phyloP scores from a whole-genome alignment of 352 stramenopile species.

The Plasmopara viticola region DNA sequence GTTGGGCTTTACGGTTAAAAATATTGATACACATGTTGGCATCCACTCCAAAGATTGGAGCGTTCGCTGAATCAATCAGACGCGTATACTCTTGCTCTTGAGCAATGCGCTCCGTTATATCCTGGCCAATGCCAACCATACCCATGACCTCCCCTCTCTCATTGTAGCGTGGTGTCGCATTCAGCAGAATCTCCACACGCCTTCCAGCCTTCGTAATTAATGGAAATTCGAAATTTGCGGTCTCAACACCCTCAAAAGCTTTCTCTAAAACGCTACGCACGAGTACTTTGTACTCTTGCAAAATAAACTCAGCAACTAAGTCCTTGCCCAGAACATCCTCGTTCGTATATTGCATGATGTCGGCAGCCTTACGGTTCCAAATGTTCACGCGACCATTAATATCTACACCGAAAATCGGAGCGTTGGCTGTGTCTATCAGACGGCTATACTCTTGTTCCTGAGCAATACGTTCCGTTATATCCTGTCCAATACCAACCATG shows the following conservation, averaged over 20 bases:
- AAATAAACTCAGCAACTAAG: slow-evolving; percentile 47
- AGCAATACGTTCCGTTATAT: too few relatives aligned
- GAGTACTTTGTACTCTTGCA: slow-evolving; percentile 35
- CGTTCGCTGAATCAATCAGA: slow-evolving; percentile 73
- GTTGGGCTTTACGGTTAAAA: slow-evolving; percentile 60
- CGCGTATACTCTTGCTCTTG: slow-evolving; percentile 2
- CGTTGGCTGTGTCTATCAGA: slow-evolving; percentile 45
- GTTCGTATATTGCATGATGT: slow-evolving; percentile 44
- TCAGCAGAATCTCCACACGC: too few relatives aligned
- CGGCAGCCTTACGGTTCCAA: slow-evolving; percentile 49
- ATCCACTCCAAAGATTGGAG: slow-evolving; percentile 84
- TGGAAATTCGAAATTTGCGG: slow-evolving; percentile 8
- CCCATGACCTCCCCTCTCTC: too few relatives aligned
- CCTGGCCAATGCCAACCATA: too few relatives aligned
- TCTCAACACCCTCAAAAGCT: slow-evolving; percentile 37
- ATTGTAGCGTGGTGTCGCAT: too few relatives aligned
- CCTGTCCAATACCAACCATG: too few relatives aligned
- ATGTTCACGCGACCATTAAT: slow-evolving; percentile 32
- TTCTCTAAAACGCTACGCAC: slow-evolving; percentile 36
- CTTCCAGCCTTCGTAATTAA: too few relatives aligned
- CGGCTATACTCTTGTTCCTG: too few relatives aligned
- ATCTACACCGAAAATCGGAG: slow-evolving; percentile 69
- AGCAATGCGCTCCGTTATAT: too few relatives aligned
- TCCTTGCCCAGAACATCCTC: slow-evolving; percentile 23
- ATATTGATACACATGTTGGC: slow-evolving; percentile 48